Evolutionary conservation across 768 basidiomycete species (phyloP).

Genomic region (Mycena leptocephala): DNA sequence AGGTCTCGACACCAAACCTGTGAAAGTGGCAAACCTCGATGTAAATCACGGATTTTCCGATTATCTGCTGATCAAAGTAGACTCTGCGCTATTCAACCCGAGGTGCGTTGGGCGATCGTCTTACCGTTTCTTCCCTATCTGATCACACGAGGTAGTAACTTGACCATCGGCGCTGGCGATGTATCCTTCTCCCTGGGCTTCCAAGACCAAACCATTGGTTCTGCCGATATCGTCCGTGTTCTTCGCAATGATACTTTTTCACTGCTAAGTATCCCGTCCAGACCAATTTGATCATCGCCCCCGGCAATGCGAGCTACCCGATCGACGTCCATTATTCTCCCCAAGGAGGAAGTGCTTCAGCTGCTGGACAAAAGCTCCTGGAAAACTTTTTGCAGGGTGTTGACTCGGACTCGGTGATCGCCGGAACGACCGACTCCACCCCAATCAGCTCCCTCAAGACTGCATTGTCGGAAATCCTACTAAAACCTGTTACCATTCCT

Average conservation of each 20-base stretch:
- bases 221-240: slow-evolving; percentile 67
- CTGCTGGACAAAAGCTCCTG: slow-evolving; percentile 70
- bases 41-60: slow-evolving; percentile 79
- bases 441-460: slow-evolving; percentile 72
- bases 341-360: slow-evolving; percentile 62
- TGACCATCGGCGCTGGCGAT: slow-evolving; percentile 73
- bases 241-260: background rate
- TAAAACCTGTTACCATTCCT: slow-evolving; percentile 77
- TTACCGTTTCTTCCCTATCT: slow-evolving; percentile 35
- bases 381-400: slow-evolving; percentile 82
- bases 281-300: slow-evolving; percentile 71
- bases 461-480: slow-evolving; percentile 72
- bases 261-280: slow-evolving; percentile 41
- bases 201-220: slow-evolving; percentile 70
- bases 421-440: slow-evolving; percentile 71
- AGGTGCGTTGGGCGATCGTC: slow-evolving; percentile 55
- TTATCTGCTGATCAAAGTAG: slow-evolving; percentile 78
- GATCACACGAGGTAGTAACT: slow-evolving; percentile 46
- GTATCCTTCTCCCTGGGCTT: slow-evolving; percentile 75
- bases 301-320: slow-evolving; percentile 71
- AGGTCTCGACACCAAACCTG: slow-evolving; percentile 73
- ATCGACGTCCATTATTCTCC: slow-evolving; percentile 79
- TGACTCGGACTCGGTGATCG: slow-evolving; percentile 68
- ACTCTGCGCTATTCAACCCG: slow-evolving; percentile 76
- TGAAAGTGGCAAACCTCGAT: slow-evolving; percentile 71